Base-by-base conservation (phyloP, 257 asterid genomes). In the Primulina huaijiensis region DNA sequence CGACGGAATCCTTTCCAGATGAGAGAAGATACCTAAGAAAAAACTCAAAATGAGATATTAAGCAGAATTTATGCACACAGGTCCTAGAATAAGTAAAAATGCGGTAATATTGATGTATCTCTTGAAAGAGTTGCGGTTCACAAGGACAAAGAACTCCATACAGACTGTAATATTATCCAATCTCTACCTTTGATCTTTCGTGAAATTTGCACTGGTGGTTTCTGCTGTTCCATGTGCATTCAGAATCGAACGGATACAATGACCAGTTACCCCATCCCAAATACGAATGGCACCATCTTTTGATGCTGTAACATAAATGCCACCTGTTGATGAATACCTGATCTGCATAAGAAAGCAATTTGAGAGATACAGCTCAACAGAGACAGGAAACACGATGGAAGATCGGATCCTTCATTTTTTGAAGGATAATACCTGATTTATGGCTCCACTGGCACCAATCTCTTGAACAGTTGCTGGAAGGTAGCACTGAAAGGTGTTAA, bases 221-320 rank as follows among this genome's bases (percentile, higher is more conserved):
- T 90, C 97, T 16, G 82, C 82, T 68, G 89, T 80, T 82, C 97
- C 93, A 73, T 90, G 97, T 75, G 95, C 95, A 72, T 78, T 78
- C 57, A 77, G 83, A 70, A 90, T 83, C 19, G 95, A 68, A 43
- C 95, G 92, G 60, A 75, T 88, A 20, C 97, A 90, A 72, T 75
- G 83, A 64, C 95, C 87, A 30, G 89, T 88, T 66, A 82, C 81
- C 46, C 97, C 97, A 76, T 90, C 97, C 97, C 97, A 90, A 67
- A 90, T 73, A 66, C 90, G 84, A 68, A 90, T 68, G 64, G 84
- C 85, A 68, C 97, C 94, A 76, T 90, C 94, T 81, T 90, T 88
- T 56, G 95, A 90, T 76, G 97, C 95, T n/a, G 97, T 88, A 61
- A 88, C 92, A 72, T 88, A 88, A 87, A 86, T 82, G 67, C 90